These are phyloP conservation scores for Aspergillus biplanus DNA, from an alignment of 495 filamentous ascomycete species.

Conservation along the genomic window DNA sequence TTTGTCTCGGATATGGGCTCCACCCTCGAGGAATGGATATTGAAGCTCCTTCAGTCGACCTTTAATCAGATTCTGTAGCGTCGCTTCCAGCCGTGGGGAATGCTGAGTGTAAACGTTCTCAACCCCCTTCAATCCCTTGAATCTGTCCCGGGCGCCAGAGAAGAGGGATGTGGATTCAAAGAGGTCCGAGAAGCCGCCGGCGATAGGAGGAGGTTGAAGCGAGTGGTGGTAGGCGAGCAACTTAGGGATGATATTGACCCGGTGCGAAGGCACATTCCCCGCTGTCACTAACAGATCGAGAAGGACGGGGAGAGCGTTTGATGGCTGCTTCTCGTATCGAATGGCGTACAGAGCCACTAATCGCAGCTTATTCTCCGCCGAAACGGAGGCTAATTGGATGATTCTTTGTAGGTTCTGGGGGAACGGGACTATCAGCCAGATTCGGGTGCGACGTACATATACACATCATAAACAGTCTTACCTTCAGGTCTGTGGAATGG, in stretches of 20 bases:
- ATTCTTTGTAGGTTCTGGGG: constrained; percentile 78
- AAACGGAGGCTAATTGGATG: constrained; percentile 74
- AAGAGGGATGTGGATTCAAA: constrained; percentile 94
- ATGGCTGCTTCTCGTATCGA: constrained; percentile 84
- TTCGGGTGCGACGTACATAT: no score
- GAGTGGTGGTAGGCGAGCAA: constrained; percentile 82
- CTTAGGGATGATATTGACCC: constrained; percentile 73
- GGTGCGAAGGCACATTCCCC: constrained; percentile 70
- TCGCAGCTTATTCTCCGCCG: constrained; percentile 77
- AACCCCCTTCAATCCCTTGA: constrained; percentile 94
- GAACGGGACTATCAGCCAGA: background rate
- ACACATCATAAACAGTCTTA: constrained; percentile 39
- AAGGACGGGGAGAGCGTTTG: constrained; percentile 77
- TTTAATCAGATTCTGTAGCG: constrained; percentile 89
- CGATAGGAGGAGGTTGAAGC: constrained; percentile 69
- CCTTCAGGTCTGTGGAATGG: constrained; percentile 83
- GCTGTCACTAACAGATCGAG: constrained; percentile 82
- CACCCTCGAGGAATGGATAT: constrained; percentile 91
- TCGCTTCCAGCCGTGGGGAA: constrained; percentile 83
- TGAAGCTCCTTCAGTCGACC: constrained; percentile 80
- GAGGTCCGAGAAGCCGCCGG: constrained; percentile 80
- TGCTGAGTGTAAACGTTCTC: constrained; percentile 99
- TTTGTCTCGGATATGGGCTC: constrained; percentile 82
- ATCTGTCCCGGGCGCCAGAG: constrained; percentile 81
- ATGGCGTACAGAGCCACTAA: constrained; percentile 91